Evolutionary conservation across 176 grass and related monocot species (phyloP).

Genomic region (Carex pumila): DNA sequence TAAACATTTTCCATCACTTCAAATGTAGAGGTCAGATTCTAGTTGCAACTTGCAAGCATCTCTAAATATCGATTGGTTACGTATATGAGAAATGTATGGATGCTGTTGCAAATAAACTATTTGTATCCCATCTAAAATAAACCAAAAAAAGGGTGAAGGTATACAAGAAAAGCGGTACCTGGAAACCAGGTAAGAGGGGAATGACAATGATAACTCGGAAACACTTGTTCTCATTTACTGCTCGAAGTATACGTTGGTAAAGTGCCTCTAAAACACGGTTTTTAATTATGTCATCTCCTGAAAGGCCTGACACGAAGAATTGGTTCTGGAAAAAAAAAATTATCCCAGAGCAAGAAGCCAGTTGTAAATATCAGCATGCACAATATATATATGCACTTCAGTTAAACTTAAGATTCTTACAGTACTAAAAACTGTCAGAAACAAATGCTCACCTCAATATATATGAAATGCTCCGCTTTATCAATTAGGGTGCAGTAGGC

Average conservation of each 20-base stretch:
- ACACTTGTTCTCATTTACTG: constrained; percentile 69
- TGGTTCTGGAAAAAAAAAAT: constrained; percentile 63
- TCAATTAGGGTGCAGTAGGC: constrained; percentile 87
- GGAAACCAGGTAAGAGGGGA: constrained; percentile 96
- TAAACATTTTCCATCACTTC: not conserved
- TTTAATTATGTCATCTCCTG: constrained; percentile 89
- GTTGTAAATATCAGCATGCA: not conserved
- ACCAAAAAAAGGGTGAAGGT: not conserved
- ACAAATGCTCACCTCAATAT: constrained; percentile 64
- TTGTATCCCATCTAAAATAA: constrained; percentile 3
- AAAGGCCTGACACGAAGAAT: constrained; percentile 96
- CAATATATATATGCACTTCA: not conserved
- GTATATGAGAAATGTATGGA: constrained; percentile 6
- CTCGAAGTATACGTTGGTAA: constrained; percentile 74
- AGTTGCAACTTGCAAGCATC: not conserved
- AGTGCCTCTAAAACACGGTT: constrained; percentile 91
- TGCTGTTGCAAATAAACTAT: not conserved
- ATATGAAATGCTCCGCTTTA: constrained; percentile 91
- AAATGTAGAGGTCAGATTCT: not conserved
- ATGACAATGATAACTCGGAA: constrained; percentile 83
- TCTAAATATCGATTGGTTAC: not conserved
- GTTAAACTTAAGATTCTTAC: not conserved
- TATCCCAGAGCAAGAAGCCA: not conserved
- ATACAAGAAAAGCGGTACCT: constrained; percentile 40
- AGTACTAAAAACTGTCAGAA: not conserved